Base-by-base conservation (phyloP, 495 filamentous ascomycete species). In the Chaetomidium leptoderma region DNA sequence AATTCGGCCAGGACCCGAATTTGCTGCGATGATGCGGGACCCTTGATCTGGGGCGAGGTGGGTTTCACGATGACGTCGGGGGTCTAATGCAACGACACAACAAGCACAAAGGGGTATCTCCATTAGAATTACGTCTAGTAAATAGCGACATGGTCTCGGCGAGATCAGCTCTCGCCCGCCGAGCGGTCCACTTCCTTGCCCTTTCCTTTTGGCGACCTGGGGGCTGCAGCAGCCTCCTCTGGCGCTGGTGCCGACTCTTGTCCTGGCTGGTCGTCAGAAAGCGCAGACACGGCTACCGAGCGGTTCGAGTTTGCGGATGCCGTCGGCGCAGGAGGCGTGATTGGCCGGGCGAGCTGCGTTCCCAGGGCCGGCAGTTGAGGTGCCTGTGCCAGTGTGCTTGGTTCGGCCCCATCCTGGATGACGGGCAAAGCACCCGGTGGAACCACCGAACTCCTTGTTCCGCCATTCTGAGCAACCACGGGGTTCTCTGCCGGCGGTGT, bases 211-310 rank as follows among this genome's bases (percentile, higher is more conserved):
- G 54, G 54, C 11, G 35, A 57, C 3, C 9, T 8, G 10, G 35
- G 35, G 8, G 24, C 44, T 13, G 45, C 11, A 26, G 42, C 30
- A 5, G 7, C n/a, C 2, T 7, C 14, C n/a, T 33, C 17, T 1
- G 42, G 10, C 43, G 9, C 52, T 23, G 29, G 21, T 27, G 39
- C 23, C 5, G 30, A 9, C 49, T 16, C 30, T 32, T 29, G 45
- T 6, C 9, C 50, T 53, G 36, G 19, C 29, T 57, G 36, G 0
- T 57, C 53, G 0, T 47, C 40, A 0, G 59, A 61, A 7, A 61
- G 29, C n/a, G 53, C 53, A n/a, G 59, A 61, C 32, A 61, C 47
- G 23, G 52, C 52, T 1, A 26, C 37, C 13, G 59, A 61, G 10
- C 44, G 53, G 40, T 57, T 35, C 16, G 32, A 40, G 47, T 51